phyloP scores from a whole-genome alignment of 2,329 filamentous ascomycete species.

The Claviceps sp. region DNA sequence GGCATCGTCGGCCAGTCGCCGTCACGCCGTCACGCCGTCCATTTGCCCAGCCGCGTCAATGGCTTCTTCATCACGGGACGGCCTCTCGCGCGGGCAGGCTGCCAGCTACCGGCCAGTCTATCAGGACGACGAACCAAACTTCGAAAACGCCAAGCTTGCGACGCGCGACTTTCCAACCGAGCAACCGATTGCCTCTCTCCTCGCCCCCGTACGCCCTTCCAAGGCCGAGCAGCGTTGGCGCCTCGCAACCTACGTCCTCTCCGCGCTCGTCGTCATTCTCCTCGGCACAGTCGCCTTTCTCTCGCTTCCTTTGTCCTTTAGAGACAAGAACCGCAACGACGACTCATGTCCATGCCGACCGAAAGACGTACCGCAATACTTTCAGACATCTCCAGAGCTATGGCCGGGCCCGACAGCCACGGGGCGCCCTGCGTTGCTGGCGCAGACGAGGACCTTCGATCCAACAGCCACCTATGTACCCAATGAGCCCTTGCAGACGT shows the following conservation, averaged over 20 bases:
- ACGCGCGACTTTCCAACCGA: neutral
- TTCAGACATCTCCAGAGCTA: constrained; percentile 46
- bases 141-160: neutral
- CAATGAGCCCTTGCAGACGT: constrained; percentile 58
- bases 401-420: constrained; percentile 57
- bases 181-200: constrained; percentile 1
- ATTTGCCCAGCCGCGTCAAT: neutral
- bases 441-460: constrained; percentile 54
- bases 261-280: constrained; percentile 22
- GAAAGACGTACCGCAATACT: constrained; percentile 44
- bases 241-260: constrained; percentile 18
- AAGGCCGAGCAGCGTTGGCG: constrained; percentile 16
- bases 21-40: neutral
- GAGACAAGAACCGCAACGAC: constrained; percentile 2
- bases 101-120: constrained; percentile 21
- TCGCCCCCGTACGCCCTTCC: constrained; percentile 5
- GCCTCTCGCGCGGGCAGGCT: constrained; percentile 6
- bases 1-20: neutral
- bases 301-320: constrained; percentile 19
- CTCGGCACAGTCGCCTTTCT: constrained; percentile 23
- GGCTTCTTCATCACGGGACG: constrained; percentile 6
- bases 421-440: constrained; percentile 54
- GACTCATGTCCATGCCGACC: constrained; percentile 19
- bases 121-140: constrained; percentile 16
- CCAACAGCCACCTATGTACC: constrained; percentile 53